Evolutionary conservation across 139 green algal species (phyloP), one percentile per base, ranked within the genome.

Genomic region (Micractinium conductrix): DNA sequence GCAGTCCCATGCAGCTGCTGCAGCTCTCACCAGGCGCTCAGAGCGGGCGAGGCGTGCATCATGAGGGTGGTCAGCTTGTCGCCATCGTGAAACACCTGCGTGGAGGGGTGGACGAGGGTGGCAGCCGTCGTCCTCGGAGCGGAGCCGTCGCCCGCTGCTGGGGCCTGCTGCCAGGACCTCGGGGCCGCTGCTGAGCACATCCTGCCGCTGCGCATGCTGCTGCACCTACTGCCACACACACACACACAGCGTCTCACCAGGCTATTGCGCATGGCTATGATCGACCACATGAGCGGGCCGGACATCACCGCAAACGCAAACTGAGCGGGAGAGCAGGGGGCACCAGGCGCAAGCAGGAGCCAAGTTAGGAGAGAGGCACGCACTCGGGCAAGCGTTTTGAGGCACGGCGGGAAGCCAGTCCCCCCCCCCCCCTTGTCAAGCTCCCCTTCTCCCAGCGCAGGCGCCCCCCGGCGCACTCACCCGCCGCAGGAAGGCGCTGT

Each of bases 181-280:
- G n/a, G 48, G 10, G 48, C 48, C 12, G 48, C 10, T 58, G 48
- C 48, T 58, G 48, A 58, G 16, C 48, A 10, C 48, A 24, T 58
- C 48, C 48, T 58, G 12, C 10, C 12, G 48, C 12, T 10, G 48
- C 16, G 48, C 16, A 16, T 24, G 48, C 48, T 24, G 48, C 48
- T 58, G 14, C 55, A 63, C 14, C 55, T 30, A 93, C 55, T n/a
- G 14, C 55, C 0, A 97, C n/a, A n/a, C n/a, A n/a, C n/a, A n/a
- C n/a, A n/a, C n/a, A n/a, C n/a, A n/a, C n/a, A n/a, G n/a, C n/a
- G n/a, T n/a, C n/a, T n/a, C n/a, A n/a, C 94, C 43, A 97, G 87
- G 0, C 85, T 93, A 90, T 98, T 98, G 53, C 91, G 84, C 85
- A 98, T 96, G n/a, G 94, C 94, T 33, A 97, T 30, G 42, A 96